These are phyloP conservation scores for Caloboletus firmus DNA, from an alignment of 1,284 basidiomycete genomes.

Conservation along the genomic window DNA sequence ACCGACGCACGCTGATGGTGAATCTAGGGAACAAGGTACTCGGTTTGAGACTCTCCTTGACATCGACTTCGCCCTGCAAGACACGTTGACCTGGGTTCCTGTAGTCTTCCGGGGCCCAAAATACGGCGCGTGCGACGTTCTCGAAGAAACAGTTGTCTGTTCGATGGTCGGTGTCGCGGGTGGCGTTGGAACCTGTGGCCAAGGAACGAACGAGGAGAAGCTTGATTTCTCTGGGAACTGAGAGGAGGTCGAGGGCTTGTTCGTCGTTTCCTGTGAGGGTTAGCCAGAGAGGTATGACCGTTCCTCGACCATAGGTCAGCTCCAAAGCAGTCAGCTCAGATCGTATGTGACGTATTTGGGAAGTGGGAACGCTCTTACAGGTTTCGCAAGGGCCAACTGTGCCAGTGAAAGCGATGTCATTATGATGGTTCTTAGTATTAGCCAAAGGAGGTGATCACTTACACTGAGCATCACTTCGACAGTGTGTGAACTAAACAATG, in stretches of 20 bases:
- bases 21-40: slow-evolving; percentile 57
- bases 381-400: slow-evolving; percentile 53
- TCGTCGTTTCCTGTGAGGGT: slow-evolving; percentile 44
- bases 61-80: slow-evolving; percentile 53
- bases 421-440: too few relatives aligned
- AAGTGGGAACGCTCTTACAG: slow-evolving; percentile 39
- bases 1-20: slow-evolving; percentile 41
- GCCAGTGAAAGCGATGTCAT: not conserved
- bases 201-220: slow-evolving; percentile 40
- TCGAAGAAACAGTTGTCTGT: slow-evolving; percentile 46
- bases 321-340: slow-evolving; percentile 20
- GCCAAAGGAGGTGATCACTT: slow-evolving; percentile 20
- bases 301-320: slow-evolving; percentile 50
- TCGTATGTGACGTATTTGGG: not conserved
- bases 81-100: slow-evolving; percentile 32
- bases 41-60: slow-evolving; percentile 47
- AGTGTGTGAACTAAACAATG: slow-evolving; percentile 42
- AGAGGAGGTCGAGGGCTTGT: slow-evolving; percentile 52
- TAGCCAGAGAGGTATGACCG: slow-evolving; percentile 49
- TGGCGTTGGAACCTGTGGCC: slow-evolving; percentile 48
- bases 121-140: slow-evolving; percentile 44
- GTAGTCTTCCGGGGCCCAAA: slow-evolving; percentile 46
- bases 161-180: slow-evolving; percentile 38
- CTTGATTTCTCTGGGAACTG: slow-evolving; percentile 39
- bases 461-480: slow-evolving; percentile 45